Base-by-base conservation (phyloP, 805 yeast species). In the Metschnikowia sp. region DNA sequence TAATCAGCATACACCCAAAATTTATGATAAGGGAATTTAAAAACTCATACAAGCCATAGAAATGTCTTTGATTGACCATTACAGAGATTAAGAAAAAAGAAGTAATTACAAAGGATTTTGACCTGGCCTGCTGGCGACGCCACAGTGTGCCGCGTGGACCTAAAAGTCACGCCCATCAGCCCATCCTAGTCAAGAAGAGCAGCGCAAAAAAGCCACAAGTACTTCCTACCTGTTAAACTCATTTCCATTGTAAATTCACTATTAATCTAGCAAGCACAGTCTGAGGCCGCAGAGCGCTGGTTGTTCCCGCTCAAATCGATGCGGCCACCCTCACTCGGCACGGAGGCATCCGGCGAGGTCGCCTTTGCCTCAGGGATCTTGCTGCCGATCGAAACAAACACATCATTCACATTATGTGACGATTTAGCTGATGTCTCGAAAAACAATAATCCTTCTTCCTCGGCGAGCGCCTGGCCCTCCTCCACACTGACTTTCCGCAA, bases 381-480 rank as follows among this genome's bases (percentile, higher is more conserved):
- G 50, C 83, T 82, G 39, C 97, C 99, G 54, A 92, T 88, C 12
- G 88, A 92, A 62, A 88, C 71, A 64, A 92, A 92, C 45, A 92
- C 96, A 53, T 92, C 96, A 61, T 86, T 88, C 35, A 92, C 97
- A 61, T 91, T 90, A 60, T 78, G 76, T 13, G 92, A 86, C 3
- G 95, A 83, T 72, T 92, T 92, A 18, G 99, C 99, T 63, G 94
- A 84, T 8, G 97, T 89, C 71, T 92, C 99, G 63, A 88, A 92
- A 63, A 92, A 92, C 54, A 94, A 70, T 49, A 94, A 73, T 2
- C 87, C 90, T 69, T 92, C 97, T 60, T 94, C 97, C 35, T 87
- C 86, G 4, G 98, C 97, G 50, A 92, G 75, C 48, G 79, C 80
- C 66, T 83, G 75, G 34, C 97, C 99, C 65, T 94, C 98, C 56